Evolutionary conservation across 805 yeast species (phyloP), one percentile per base, ranked within the genome.

Genomic region (Danielia oregonensis): DNA sequence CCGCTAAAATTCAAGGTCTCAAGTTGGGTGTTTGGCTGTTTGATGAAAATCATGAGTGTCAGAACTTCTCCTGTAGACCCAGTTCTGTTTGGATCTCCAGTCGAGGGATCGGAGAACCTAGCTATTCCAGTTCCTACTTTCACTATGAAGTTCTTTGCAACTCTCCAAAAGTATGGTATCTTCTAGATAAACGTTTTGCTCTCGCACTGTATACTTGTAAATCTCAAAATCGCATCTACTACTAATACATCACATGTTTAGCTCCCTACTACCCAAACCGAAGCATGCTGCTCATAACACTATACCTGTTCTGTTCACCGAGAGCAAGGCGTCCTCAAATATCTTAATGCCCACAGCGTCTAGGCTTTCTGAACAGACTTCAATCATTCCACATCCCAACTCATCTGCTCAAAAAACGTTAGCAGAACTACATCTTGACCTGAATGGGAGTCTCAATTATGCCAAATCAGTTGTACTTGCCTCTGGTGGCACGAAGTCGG

Each of bases 251-350:
- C 31, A n/a, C 37, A 62, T 61, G 69, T 57, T 63, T 37, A 63
- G 68, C 38, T 51, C 63, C 6, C 48, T 54, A 19, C 52, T 64
- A 37, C 60, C 68, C n/a, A 47, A 30, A 17, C 68, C 70, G 3
- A 52, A 56, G 27, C 46, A 60, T 30, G 42, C 57, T 4, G 33
- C 45, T 1, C 52, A 53, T 33, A 37, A 34, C 17, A 51, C 43
- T 6, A 35, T 28, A 18, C 41, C 28, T 16, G 40, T 35, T 12
- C 30, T 30, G 5, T 31, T 42, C 18, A 42, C 46, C 7, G 26
- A 34, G 27, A 34, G 35, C 14, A 23, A 30, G 24, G 26, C 12
- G 17, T 29, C 19, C 32, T 17, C 30, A 6, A 34, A 30, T 13
- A 30, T 35, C 15, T 24, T 33, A 3, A 25, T 5, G 32, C 32